A percentile compares a stretch with the other conserved stretches of the same genome.
phyloP scores from a whole-genome alignment of 2,329 filamentous ascomycete genomes.

The Penicillium polonicum region DNA sequence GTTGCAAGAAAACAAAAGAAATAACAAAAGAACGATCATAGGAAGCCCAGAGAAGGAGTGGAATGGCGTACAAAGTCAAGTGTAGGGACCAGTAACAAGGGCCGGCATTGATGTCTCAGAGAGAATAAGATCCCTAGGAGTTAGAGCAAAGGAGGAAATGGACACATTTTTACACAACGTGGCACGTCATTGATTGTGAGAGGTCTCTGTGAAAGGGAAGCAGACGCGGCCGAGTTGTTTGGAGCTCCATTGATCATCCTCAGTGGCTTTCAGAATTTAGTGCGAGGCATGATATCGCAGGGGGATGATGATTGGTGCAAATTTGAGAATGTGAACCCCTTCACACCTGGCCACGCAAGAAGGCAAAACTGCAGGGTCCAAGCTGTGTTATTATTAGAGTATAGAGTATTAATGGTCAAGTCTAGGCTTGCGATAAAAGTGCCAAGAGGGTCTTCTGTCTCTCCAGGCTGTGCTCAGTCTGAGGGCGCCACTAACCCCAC shows the following conservation, averaged over 20 bases:
- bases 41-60: not conserved
- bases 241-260: conserved; percentile 18
- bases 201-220: not conserved
- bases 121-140: not conserved
- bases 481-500: conserved; percentile 6
- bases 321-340: conserved; percentile 2
- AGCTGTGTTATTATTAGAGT: conserved; percentile 1
- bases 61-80: not conserved
- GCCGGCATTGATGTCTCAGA: not conserved
- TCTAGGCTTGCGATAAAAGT: conserved; percentile 1
- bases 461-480: not conserved
- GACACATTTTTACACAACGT: conserved; percentile 3
- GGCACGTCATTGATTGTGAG: conserved; percentile 9
- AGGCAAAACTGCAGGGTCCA: not conserved
- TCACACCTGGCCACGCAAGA: not conserved
- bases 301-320: not conserved
- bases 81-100: not conserved
- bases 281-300: not conserved
- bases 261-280: not conserved
- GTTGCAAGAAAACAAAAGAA: not conserved
- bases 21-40: not conserved
- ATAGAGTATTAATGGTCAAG: not conserved
- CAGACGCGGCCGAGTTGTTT: conserved; percentile 5
- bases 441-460: not conserved
- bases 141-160: not conserved